Evolutionary conservation across 225 moss, liverwort and hornwort genomes (phyloP).

Genomic region (Pseudoscleropodium purum): DNA sequence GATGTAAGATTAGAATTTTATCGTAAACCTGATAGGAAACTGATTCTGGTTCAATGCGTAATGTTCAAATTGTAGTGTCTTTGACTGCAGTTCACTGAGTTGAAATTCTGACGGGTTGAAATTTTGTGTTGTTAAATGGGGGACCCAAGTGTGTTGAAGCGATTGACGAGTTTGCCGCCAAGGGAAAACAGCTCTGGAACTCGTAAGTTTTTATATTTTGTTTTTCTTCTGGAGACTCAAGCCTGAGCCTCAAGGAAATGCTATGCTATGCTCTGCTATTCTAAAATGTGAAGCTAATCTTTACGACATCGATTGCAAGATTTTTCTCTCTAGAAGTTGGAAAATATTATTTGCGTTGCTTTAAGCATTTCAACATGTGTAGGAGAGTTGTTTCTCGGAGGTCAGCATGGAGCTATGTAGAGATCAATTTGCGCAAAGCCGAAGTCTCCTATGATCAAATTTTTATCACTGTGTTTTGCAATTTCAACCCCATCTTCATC

Average conservation of each 20-base stretch:
- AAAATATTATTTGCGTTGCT: neutral
- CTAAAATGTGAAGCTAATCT: neutral
- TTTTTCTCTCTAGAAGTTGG: neutral
- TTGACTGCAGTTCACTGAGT: neutral
- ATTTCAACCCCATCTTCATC: neutral
- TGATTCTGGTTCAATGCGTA: neutral
- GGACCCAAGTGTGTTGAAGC: conserved; percentile 19
- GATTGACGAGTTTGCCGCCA: conserved; percentile 3
- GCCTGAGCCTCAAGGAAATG: neutral
- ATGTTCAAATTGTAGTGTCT: neutral
- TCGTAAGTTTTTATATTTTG: neutral
- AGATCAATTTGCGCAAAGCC: neutral
- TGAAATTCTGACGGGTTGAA: neutral
- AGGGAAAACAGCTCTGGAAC: conserved; percentile 16
- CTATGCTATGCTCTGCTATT: neutral
- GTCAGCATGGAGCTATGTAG: neutral
- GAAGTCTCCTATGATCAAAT: neutral
- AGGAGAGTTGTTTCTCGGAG: neutral
- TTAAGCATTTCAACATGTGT: neutral
- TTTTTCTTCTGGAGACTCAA: neutral
- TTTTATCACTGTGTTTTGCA: neutral
- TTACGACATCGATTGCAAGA: neutral
- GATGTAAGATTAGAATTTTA: conserved; percentile 29
- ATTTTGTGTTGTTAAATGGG: neutral
- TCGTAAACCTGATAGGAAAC: neutral